Conservation (phyloP, 2,329 filamentous ascomycete species). For the Pseudocercospora crystallina region DNA sequence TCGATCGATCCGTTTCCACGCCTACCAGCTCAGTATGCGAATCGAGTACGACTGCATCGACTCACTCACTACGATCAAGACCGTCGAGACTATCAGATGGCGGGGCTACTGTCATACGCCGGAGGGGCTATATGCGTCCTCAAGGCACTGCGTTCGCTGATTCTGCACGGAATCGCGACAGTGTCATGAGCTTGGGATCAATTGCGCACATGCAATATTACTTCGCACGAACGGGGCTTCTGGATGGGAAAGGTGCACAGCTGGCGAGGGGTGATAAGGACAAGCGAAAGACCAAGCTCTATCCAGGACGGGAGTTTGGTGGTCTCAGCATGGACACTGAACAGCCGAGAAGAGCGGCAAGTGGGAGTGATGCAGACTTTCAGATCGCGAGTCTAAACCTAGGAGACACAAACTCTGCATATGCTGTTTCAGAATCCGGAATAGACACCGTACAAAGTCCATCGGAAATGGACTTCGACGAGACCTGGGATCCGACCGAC, state of each 20-base stretch:
- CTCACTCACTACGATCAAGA: slow-evolving; percentile 39
- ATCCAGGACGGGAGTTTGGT: slow-evolving; percentile 23
- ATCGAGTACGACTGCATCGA: slow-evolving; percentile 49
- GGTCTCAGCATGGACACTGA: slow-evolving; percentile 10
- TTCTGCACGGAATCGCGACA: slow-evolving; percentile 86
- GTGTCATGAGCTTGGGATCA: slow-evolving; percentile 92
- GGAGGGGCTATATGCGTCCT: slow-evolving; percentile 83
- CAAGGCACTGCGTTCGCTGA: slow-evolving; percentile 86
- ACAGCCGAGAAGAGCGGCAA: slow-evolving; percentile 5
- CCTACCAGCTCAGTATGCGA: slow-evolving; percentile 49
- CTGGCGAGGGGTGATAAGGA: slow-evolving; percentile 55
- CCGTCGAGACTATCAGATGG: slow-evolving; percentile 55
- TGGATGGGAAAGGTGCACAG: slow-evolving; percentile 91
- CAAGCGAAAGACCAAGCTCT: slow-evolving; percentile 23
- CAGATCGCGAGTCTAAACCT: slow-evolving; percentile 26
- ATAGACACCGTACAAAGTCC: slow-evolving; percentile 52
- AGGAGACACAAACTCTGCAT: slow-evolving; percentile 28
- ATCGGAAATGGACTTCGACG: slow-evolving; percentile 50
- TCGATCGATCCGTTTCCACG: slow-evolving; percentile 65
- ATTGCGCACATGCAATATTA: slow-evolving; percentile 98
- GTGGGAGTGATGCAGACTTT: slow-evolving; percentile 24
- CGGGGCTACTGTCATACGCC: slow-evolving; percentile 45
- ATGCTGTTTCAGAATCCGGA: slow-evolving; percentile 37
- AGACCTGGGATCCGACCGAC: slow-evolving; percentile 57
- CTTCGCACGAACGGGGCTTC: slow-evolving; percentile 87